Conservation (phyloP, 192 early-diverging fungal genomes). For the Coemansia sp. region DNA sequence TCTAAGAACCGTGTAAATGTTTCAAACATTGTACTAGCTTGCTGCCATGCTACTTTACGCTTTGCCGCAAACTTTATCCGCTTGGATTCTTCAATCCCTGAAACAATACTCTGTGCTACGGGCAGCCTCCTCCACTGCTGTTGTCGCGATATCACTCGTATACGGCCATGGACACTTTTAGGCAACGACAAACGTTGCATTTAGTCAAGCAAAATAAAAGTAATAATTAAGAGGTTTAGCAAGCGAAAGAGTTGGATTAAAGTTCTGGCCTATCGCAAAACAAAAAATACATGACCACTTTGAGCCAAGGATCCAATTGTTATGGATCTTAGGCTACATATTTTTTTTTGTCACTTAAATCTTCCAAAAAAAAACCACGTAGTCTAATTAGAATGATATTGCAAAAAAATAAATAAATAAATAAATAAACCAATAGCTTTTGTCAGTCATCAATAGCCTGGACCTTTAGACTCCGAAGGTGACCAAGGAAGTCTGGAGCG, state of each 20-base stretch:
- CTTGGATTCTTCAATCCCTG: slow-evolving; percentile 7
- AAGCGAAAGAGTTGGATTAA: neutral
- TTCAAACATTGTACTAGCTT: slow-evolving; percentile 15
- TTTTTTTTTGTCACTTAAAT: neutral
- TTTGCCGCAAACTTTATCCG: slow-evolving; percentile 17
- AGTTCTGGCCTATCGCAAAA: neutral
- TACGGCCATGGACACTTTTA: slow-evolving; percentile 10
- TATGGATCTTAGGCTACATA: neutral
- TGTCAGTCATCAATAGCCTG: neutral
- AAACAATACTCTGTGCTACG: slow-evolving; percentile 11
- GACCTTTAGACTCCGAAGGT: neutral
- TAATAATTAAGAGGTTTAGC: neutral
- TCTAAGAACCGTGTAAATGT: slow-evolving; percentile 16
- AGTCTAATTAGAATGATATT: too few relatives aligned
- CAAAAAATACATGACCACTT: neutral
- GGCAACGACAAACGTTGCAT: slow-evolving; percentile 1
- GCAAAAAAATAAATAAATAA: too few relatives aligned
- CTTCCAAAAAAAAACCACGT: too few relatives aligned
- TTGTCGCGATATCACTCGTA: neutral
- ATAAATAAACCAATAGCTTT: neutral
- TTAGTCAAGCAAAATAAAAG: neutral
- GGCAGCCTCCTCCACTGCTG: slow-evolving; percentile 4
- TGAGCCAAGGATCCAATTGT: neutral
- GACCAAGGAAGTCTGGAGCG: neutral
- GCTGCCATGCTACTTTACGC: slow-evolving; percentile 36